Evolutionary conservation across 2,329 filamentous ascomycete species (phyloP), one percentile per base, ranked within the genome.

Genomic region (Emmonsiellopsis sp.): DNA sequence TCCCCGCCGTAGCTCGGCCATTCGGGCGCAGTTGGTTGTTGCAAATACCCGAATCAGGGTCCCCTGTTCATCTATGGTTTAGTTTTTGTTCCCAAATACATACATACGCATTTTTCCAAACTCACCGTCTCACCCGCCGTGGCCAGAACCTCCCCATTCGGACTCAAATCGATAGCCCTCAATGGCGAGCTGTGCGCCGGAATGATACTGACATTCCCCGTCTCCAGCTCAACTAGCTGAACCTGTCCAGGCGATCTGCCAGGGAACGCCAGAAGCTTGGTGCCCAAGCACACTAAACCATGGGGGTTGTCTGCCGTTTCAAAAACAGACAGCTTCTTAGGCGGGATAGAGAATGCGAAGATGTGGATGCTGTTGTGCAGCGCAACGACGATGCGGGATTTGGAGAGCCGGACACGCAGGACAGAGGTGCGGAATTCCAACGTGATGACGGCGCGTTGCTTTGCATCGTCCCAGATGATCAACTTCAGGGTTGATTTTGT

Each of bases 401-500:
- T 82, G 21, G 85, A 85, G 27, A 97, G 74, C 60, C 87, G 84
- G 32, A 95, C 82, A 40, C 89, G 87, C 13, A 90, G 81, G 27
- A 97, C 83, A 1, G 87, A 82, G 17, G 88, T 90, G 54, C 88
- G 81, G 56, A 91, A 85, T 53, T 92, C 86, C 61, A 97, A 76
- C 3, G 78, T 87, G 57, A 91, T 86, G 11, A 88, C 78, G 6
- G 85, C 83, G 59, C 85, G 86, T 57, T 86, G 83, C 60, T 87
- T 87, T 56, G 82, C 78, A 63, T 95, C 89, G 68, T 98, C 91
- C 91, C 91, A 97, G 62, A 97, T 87, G 59, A 94, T 84, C 48
- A 91, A 79, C 65, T 76, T 59, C 31, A 27, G 21, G 21, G 21
- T 27, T 17, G 2, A 17, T 21, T n/a, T 46, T 46, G 13, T n/a